Evolutionary conservation across 2,329 filamentous ascomycete species (phyloP).

Genomic region (Verticillium nubilum): DNA sequence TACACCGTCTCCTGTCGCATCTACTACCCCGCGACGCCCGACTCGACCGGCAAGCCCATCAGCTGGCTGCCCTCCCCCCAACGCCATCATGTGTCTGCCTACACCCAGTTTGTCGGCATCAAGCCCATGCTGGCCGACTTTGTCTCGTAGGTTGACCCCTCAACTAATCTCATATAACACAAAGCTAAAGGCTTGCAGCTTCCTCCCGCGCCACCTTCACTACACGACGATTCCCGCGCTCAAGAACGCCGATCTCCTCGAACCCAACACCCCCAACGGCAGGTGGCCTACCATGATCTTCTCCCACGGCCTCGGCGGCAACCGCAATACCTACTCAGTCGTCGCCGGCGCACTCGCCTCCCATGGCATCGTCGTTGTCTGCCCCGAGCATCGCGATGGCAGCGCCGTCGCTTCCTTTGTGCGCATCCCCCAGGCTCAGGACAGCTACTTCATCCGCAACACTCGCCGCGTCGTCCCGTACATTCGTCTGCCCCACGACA

Average conservation of each 20-base stretch:
- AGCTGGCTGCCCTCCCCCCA: conserved; percentile 77
- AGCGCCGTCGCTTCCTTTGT: conserved; percentile 71
- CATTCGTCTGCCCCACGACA: conserved; percentile 53
- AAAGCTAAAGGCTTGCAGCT: conserved; percentile 33
- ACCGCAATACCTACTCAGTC: conserved; percentile 80
- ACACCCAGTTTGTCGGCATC: conserved; percentile 70
- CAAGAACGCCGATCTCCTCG: conserved; percentile 62
- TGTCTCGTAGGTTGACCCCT: conserved; percentile 45
- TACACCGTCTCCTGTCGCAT: conserved; percentile 74
- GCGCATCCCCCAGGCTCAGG: conserved; percentile 50
- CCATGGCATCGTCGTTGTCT: conserved; percentile 74
- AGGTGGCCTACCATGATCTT: conserved; percentile 81
- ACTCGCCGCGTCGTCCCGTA: conserved; percentile 38
- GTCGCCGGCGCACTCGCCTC: conserved; percentile 73
- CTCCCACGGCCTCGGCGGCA: conserved; percentile 79
- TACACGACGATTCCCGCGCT: conserved; percentile 68
- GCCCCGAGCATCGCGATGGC: conserved; percentile 78
- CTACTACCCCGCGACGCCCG: conserved; percentile 66
- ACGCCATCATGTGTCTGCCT: conserved; percentile 66
- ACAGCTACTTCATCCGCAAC: conserved; percentile 27
- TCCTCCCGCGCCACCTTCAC: conserved; percentile 65
- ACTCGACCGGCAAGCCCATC: conserved; percentile 52
- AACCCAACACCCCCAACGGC: conserved; percentile 37
- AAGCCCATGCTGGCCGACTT: conserved; percentile 51
- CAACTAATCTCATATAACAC: background rate